A percentile compares a stretch with the other conserved stretches of the same genome.
Conservation (phyloP, 371 early-diverging fungal species). For the Capillidium rhysosporum region DNA sequence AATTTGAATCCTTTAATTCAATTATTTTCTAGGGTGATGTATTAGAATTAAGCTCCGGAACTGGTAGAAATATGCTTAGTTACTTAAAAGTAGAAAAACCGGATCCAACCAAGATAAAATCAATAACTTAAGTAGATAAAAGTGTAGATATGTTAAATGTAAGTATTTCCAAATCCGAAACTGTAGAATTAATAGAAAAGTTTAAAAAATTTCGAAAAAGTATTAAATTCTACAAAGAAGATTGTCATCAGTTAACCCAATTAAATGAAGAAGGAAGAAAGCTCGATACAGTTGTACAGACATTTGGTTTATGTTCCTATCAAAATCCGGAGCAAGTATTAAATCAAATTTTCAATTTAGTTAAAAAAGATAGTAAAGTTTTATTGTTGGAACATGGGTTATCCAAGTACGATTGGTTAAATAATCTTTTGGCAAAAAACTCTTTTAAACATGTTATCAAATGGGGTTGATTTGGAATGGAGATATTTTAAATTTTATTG, state of each 20-base stretch:
- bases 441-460: conserved; percentile 43
- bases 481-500: conserved; percentile 38
- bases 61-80: conserved; percentile 43
- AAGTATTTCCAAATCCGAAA: conserved; percentile 23
- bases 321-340: conserved; percentile 42
- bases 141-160: conserved; percentile 32
- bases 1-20: too few species aligned
- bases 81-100: conserved; percentile 21
- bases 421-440: conserved; percentile 41
- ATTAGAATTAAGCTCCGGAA: conserved; percentile 43
- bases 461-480: conserved; percentile 86
- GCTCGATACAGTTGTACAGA: conserved; percentile 59
- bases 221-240: conserved; percentile 7
- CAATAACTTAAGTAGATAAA: conserved; percentile 32
- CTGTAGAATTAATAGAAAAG: conserved; percentile 16
- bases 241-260: conserved; percentile 16
- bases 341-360: conserved; percentile 34
- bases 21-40: conserved; percentile 18
- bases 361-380: conserved; percentile 33
- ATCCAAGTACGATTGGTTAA: conserved; percentile 35
- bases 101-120: background rate
- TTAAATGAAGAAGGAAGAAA: conserved; percentile 13
- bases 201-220: conserved; percentile 13
- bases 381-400: conserved; percentile 64
- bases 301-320: conserved; percentile 63